Base-by-base conservation (phyloP, 2,329 filamentous ascomycete genomes). In the Neonectria sp. region DNA sequence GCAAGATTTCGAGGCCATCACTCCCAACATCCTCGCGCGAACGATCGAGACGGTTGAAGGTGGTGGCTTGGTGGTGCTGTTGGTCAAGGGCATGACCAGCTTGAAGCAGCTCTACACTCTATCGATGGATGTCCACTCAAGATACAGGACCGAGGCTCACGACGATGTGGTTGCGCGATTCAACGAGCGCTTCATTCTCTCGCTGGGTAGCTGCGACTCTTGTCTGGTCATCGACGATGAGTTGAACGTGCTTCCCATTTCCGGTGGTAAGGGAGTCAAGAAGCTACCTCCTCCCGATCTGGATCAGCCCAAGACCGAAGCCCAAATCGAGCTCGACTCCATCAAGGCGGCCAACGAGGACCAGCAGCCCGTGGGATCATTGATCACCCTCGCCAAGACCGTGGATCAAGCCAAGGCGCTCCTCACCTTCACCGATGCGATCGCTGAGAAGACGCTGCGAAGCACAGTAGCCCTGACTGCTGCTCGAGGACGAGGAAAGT, bases 11-110 rank as follows among this genome's bases (percentile, higher is more conserved):
- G 96, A 99, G 82, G 96, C 95, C 46, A 89, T 99, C 73, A 99
- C 96, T 11, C 96, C 96, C n/a, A 99, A 99, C 79, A 88, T 98
- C 71, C 89, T 99, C 35, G 96, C 96, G 25, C 90, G 95, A 69
- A 98, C 95, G 1, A 94, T 99, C 73, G 97, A 99, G 83, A 99
- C 97, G 0, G 97, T 99, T 5, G 95, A 99, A 81, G 96, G 97
- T 72, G 96, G 96, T 71, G 96, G 96, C 27, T 81, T 99, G 75
- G 95, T 98, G 1, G 86, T 99, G 51, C 83, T 99, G 71, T 86
- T 99, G 69, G 84, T 99, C 67, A 98, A 98, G 86, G 94, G 95
- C 69, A 98, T 99, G 94, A 96, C 87, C 81, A 98, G 95, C 80
- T 85, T 99, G 85, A 97, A 97, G 83, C 96, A 99, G 84, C 89